Evolutionary conservation across 23 red algal genomes (phyloP).

Genomic region (Gracilaria domingensis): DNA sequence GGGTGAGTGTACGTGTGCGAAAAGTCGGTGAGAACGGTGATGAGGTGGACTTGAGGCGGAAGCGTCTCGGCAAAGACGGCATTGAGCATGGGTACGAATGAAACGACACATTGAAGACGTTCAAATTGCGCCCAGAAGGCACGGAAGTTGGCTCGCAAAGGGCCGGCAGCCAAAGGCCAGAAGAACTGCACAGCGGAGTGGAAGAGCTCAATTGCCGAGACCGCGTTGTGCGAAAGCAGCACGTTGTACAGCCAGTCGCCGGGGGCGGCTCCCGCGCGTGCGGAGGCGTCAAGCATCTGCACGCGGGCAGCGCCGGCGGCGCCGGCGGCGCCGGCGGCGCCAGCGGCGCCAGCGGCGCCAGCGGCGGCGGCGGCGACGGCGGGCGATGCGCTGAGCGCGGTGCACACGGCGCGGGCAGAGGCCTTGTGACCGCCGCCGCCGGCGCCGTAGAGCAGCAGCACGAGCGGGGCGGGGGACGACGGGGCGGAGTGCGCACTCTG

Average conservation of each 20-base stretch:
- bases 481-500: constrained; percentile 1
- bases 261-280: constrained; percentile 51
- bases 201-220: constrained; percentile 62
- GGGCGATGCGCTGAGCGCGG: not conserved
- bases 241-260: constrained; percentile 82
- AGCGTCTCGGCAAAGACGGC: constrained; percentile 63
- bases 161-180: constrained; percentile 24
- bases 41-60: constrained; percentile 38
- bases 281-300: constrained; percentile 54
- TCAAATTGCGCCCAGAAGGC: constrained; percentile 9
- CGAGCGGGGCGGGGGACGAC: constrained; percentile 2
- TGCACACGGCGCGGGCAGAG: constrained; percentile 58
- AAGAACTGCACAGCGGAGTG: constrained; percentile 50
- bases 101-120: constrained; percentile 52
- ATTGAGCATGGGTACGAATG: constrained; percentile 83
- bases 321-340: constrained; percentile 7
- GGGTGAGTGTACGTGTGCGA: constrained; percentile 77
- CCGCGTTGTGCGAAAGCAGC: constrained; percentile 60
- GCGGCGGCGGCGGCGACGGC: not conserved
- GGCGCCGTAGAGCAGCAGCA: constrained; percentile 80
- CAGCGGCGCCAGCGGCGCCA: constrained; percentile 3
- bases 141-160: constrained; percentile 51
- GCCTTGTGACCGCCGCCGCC: constrained; percentile 91
- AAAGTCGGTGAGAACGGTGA: constrained; percentile 91
- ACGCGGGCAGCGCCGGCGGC: constrained; percentile 10